phyloP scores from a whole-genome alignment of 495 filamentous ascomycete species.

The Penicillium psychrofluorescens region DNA sequence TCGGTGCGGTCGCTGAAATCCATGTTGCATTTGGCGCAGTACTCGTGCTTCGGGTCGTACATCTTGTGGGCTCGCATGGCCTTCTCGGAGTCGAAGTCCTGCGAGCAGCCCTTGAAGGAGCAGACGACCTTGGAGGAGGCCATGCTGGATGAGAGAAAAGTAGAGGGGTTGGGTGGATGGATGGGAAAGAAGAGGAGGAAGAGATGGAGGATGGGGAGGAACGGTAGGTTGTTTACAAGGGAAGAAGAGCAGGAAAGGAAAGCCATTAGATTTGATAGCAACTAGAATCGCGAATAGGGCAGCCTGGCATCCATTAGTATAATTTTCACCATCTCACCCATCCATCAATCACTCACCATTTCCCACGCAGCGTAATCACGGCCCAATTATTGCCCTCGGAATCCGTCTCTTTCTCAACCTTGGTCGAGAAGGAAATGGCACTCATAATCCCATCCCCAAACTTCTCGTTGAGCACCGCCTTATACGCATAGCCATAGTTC shows the following conservation, averaged over 20 bases:
- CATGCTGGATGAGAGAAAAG: too few relatives aligned
- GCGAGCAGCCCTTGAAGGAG: too few relatives aligned
- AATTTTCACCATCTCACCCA: too few relatives aligned
- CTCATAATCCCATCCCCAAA: conserved; percentile 99
- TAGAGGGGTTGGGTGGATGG: too few relatives aligned
- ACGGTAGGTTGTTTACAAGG: too few relatives aligned
- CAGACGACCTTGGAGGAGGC: too few relatives aligned
- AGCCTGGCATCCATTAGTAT: conserved; percentile 35
- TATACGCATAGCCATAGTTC: conserved; percentile 97
- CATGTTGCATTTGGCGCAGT: background rate
- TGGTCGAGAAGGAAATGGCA: conserved; percentile 86
- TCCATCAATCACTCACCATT: conserved; percentile 56
- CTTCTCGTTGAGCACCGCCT: conserved; percentile 96
- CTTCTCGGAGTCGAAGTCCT: background rate
- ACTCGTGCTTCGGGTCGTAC: background rate
- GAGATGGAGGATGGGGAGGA: too few relatives aligned
- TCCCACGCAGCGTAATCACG: conserved; percentile 84
- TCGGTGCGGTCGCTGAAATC: conserved; percentile 6
- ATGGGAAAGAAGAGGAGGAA: too few relatives aligned
- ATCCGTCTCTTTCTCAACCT: conserved; percentile 94
- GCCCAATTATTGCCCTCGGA: conserved; percentile 75
- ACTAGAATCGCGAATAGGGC: conserved; percentile 54
- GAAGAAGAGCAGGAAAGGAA: too few relatives aligned
- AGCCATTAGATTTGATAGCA: too few relatives aligned
- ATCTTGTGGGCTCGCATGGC: background rate